A percentile compares a stretch with the other conserved stretches of the same genome.
These are phyloP conservation scores for Fonsecaea erecta DNA, from an alignment of 2,329 filamentous ascomycete genomes.

Conservation along the genomic window DNA sequence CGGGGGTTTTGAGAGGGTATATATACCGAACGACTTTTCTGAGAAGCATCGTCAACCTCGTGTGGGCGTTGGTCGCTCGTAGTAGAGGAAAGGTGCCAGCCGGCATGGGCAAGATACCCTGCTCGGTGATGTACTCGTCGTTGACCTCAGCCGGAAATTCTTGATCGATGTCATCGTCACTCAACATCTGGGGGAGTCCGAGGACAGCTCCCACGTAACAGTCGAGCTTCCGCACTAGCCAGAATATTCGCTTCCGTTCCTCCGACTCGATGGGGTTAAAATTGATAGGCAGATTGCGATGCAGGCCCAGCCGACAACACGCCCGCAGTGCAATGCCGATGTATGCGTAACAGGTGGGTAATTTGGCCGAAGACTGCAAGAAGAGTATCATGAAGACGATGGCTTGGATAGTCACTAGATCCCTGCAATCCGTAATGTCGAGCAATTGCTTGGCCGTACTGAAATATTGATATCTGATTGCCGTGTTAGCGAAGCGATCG, in stretches of 20 bases:
- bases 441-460: conserved; percentile 69
- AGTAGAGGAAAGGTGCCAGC: conserved; percentile 61
- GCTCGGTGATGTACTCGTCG: conserved; percentile 53
- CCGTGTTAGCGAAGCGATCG: conserved; percentile 12
- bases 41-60: conserved; percentile 60
- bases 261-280: conserved; percentile 75
- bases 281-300: conserved; percentile 70
- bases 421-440: conserved; percentile 67
- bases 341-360: conserved; percentile 80
- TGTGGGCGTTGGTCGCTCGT: conserved; percentile 65
- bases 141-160: conserved; percentile 53
- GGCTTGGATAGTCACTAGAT: conserved; percentile 74
- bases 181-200: conserved; percentile 55
- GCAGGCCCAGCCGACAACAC: conserved; percentile 76
- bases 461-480: conserved; percentile 73
- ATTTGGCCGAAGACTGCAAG: conserved; percentile 76
- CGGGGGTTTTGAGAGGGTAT: conserved; percentile 61
- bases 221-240: conserved; percentile 57
- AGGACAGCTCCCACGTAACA: conserved; percentile 56
- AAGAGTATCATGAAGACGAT: conserved; percentile 81
- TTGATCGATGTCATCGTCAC: conserved; percentile 57
- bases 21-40: conserved; percentile 67
- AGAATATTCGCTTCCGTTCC: conserved; percentile 69
- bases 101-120: conserved; percentile 60
- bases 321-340: conserved; percentile 77